Conservation (phyloP, 495 filamentous ascomycete genomes). For the Neurospora intermedia region DNA sequence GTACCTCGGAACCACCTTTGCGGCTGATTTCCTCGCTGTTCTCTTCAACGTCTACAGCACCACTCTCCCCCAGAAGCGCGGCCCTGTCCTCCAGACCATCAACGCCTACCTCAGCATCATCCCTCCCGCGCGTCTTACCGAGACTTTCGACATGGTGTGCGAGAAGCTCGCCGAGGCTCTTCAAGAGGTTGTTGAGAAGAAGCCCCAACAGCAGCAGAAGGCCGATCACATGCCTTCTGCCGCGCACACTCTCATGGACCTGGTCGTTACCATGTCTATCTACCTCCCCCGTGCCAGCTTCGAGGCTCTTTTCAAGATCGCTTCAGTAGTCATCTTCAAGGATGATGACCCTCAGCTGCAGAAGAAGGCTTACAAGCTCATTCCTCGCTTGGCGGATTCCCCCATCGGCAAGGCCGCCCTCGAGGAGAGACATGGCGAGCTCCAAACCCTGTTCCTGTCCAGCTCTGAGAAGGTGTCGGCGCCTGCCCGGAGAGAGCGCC, state of each 20-base stretch:
- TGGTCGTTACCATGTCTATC: constrained; percentile 88
- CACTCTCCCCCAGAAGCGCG: constrained; percentile 83
- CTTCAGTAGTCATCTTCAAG: constrained; percentile 65
- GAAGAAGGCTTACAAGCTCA: constrained; percentile 98
- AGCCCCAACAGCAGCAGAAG: constrained; percentile 45
- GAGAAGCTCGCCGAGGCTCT: constrained; percentile 71
- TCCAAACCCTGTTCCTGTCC: constrained; percentile 67
- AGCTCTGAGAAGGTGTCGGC: constrained; percentile 72
- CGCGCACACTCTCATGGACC: constrained; percentile 88
- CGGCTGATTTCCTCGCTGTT: constrained; percentile 82
- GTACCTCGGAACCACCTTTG: constrained; percentile 59
- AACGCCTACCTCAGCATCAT: constrained; percentile 89
- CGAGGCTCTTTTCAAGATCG: constrained; percentile 67
- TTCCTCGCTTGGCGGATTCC: constrained; percentile 76
- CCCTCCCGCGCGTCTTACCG: constrained; percentile 59
- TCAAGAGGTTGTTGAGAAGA: constrained; percentile 44
- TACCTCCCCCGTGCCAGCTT: constrained; percentile 83
- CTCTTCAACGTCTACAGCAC: constrained; percentile 97
- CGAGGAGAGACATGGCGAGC: constrained; percentile 55
- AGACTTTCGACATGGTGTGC: constrained; percentile 77
- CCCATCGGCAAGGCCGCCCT: constrained; percentile 62
- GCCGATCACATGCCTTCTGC: constrained; percentile 76
- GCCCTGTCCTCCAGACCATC: constrained; percentile 83
- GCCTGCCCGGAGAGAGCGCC: constrained; percentile 72
- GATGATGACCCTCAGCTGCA: constrained; percentile 84